phyloP scores from a whole-genome alignment of 106 monocot genomes.

The Allium cepa region DNA sequence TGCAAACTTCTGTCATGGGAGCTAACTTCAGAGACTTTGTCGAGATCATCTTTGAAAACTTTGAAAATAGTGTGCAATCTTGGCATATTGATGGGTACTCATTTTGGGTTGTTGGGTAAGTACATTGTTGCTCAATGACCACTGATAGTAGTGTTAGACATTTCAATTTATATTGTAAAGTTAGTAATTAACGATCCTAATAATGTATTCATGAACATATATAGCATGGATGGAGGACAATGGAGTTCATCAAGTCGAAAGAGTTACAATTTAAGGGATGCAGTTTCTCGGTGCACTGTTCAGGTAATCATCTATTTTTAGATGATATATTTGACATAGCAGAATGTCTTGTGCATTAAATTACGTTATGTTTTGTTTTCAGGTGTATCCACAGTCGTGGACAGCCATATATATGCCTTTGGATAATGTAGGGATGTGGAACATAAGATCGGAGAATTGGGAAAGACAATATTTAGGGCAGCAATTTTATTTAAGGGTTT shows the following conservation, averaged over 20 bases:
- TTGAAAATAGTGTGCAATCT: constrained; percentile 26
- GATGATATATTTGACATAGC: neutral
- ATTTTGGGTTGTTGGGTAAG: constrained; percentile 42
- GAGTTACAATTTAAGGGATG: constrained; percentile 36
- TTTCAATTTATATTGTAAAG: too few species aligned
- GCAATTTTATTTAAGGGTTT: constrained; percentile 42
- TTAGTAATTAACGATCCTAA: too few species aligned
- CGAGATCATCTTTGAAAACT: constrained; percentile 39
- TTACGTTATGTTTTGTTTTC: neutral
- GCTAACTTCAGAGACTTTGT: constrained; percentile 26
- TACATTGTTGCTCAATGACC: neutral
- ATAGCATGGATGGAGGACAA: constrained; percentile 45
- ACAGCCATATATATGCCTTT: constrained; percentile 35
- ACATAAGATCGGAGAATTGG: constrained; percentile 42
- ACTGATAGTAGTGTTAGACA: too few species aligned
- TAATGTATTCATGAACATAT: neutral
- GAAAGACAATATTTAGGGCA: constrained; percentile 38
- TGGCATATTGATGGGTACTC: constrained; percentile 41
- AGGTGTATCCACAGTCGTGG: constrained; percentile 44
- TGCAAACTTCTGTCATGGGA: constrained; percentile 31
- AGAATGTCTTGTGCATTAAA: neutral
- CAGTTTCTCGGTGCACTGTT: constrained; percentile 28
- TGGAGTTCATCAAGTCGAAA: constrained; percentile 34
- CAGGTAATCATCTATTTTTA: constrained; percentile 20
- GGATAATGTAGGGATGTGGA: constrained; percentile 59